A percentile compares a stretch with the other conserved stretches of the same genome.
phyloP scores from a whole-genome alignment of 176 grass and related monocot genomes.

The Areca catechu region DNA sequence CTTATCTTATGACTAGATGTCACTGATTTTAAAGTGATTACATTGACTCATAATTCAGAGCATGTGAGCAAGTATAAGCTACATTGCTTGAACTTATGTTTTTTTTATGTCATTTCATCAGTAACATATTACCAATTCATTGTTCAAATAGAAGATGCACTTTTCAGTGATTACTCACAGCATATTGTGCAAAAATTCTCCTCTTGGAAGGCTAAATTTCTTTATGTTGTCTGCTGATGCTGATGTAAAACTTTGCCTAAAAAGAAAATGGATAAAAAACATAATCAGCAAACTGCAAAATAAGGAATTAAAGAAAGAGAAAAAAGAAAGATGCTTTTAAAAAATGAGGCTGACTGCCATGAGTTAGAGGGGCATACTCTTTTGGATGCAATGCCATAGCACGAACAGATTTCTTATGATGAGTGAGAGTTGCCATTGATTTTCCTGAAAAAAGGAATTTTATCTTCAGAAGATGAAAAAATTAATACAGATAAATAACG shows the following conservation, averaged over 20 bases:
- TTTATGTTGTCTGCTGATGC: constrained; percentile 98
- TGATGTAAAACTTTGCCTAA: constrained; percentile 80
- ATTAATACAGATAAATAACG: not conserved
- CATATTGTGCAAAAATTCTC: constrained; percentile 98
- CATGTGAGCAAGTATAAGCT: too few relatives aligned
- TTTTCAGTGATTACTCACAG: constrained; percentile 45
- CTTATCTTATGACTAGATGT: too few relatives aligned
- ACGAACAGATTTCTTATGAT: constrained; percentile 96
- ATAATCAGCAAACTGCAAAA: too few relatives aligned
- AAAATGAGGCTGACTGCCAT: not conserved
- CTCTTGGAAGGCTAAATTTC: constrained; percentile 84
- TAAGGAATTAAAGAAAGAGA: constrained; percentile 11
- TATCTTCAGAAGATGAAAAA: constrained; percentile 4
- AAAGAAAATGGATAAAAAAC: not conserved
- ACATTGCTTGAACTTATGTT: too few relatives aligned
- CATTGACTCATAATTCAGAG: too few relatives aligned
- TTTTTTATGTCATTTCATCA: too few relatives aligned
- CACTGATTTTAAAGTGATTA: too few relatives aligned
- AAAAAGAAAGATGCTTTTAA: not conserved
- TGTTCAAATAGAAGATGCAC: too few relatives aligned
- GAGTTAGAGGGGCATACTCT: constrained; percentile 43
- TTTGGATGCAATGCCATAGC: constrained; percentile 92
- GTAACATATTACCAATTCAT: too few relatives aligned
- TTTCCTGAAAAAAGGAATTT: constrained; percentile 49
- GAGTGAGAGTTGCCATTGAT: constrained; percentile 88